Conservation (phyloP, 495 filamentous ascomycete genomes). For the Trichoderma reesei region DNA sequence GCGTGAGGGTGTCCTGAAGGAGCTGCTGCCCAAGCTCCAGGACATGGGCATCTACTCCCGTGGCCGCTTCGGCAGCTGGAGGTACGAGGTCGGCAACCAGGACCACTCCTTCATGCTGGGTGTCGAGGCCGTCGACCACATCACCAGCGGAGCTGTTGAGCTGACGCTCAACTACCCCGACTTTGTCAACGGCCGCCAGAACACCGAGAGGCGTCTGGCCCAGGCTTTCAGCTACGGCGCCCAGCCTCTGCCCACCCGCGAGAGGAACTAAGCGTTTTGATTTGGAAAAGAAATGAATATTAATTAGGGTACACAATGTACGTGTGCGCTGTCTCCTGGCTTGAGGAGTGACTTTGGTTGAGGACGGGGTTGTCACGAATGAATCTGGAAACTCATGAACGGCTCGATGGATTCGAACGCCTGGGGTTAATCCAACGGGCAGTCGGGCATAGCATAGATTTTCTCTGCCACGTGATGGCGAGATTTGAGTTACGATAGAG, state of each 20-base stretch:
- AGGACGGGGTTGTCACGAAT: neutral
- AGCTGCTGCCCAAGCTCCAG: conserved; percentile 88
- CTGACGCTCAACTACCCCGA: conserved; percentile 98
- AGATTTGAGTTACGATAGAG: neutral
- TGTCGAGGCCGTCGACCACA: conserved; percentile 92
- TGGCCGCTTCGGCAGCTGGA: conserved; percentile 96
- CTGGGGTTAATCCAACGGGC: neutral
- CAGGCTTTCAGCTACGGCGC: conserved; percentile 44
- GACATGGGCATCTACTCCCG: conserved; percentile 87
- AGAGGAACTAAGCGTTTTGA: conserved; percentile 9
- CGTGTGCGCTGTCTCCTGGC: neutral
- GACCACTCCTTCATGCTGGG: conserved; percentile 99
- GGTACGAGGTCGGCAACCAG: conserved; percentile 92
- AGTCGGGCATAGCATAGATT: neutral
- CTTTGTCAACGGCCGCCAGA: conserved; percentile 87
- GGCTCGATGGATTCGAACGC: neutral
- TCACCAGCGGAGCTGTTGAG: conserved; percentile 89
- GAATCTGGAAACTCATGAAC: neutral
- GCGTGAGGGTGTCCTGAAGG: conserved; percentile 86
- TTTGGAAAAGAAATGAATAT: neutral
- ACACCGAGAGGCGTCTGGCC: conserved; percentile 77
- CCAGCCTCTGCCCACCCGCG: conserved; percentile 25
- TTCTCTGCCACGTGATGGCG: neutral
- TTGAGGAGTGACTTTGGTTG: neutral
- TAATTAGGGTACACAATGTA: conserved; percentile 11